Conservation (phyloP, 176 grass and related monocot genomes). For the Raddia distichophylla region DNA sequence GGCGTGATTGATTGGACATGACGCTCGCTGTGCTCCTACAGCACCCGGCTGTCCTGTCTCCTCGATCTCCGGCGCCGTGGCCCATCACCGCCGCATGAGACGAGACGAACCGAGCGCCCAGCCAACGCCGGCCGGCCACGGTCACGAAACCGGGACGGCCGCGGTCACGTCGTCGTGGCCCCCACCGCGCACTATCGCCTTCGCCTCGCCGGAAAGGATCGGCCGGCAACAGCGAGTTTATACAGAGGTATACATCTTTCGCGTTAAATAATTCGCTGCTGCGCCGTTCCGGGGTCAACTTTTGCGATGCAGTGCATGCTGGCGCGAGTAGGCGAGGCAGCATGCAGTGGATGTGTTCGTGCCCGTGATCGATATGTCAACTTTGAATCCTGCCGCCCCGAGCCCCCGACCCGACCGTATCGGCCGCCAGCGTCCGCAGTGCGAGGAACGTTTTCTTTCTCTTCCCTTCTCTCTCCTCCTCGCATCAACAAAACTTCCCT, state of each 20-base stretch:
- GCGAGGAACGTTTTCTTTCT: neutral
- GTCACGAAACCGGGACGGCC: neutral
- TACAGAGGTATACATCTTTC: no score
- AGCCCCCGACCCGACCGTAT: neutral
- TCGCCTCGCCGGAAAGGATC: neutral
- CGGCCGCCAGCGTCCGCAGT: neutral
- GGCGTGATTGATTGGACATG: constrained; percentile 14
- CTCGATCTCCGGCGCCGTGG: neutral
- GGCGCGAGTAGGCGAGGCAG: neutral
- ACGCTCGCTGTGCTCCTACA: neutral
- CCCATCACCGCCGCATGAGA: neutral
- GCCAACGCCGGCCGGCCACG: neutral
- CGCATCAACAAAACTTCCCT: no score
- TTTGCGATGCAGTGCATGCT: neutral
- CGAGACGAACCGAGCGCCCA: neutral
- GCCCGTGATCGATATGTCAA: constrained; percentile 19
- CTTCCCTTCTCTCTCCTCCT: no score
- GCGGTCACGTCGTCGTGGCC: neutral
- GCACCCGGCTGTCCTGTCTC: neutral
- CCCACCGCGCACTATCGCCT: neutral
- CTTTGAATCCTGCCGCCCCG: neutral
- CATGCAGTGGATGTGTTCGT: neutral
- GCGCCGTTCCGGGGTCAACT: neutral
- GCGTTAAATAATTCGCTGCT: neutral
- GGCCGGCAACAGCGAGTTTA: neutral